Conservation (phyloP, 2,329 filamentous ascomycete genomes). For the Penicillium sclerotigenum region DNA sequence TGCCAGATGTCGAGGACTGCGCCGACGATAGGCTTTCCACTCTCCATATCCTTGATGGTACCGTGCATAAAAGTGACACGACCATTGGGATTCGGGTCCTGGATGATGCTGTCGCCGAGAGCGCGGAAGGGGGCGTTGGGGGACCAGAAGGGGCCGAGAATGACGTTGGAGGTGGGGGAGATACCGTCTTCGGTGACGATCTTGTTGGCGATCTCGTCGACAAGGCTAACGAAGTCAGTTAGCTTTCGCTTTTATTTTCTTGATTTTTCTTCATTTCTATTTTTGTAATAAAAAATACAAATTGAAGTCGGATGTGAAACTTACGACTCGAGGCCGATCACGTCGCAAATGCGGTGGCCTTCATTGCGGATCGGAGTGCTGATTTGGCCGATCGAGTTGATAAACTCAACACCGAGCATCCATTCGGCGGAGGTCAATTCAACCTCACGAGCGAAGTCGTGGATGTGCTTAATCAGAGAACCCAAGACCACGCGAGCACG, state of each 20-base stretch:
- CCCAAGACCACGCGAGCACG: conserved; percentile 63
- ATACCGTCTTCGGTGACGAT: conserved; percentile 59
- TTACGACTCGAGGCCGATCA: conserved; percentile 66
- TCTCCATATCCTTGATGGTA: conserved; percentile 61
- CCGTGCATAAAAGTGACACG: conserved; percentile 67
- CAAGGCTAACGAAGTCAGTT: conserved; percentile 52
- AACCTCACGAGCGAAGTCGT: conserved; percentile 74
- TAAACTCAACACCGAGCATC: conserved; percentile 69
- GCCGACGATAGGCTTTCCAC: conserved; percentile 62
- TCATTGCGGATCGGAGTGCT: conserved; percentile 69
- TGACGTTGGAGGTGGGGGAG: conserved; percentile 69
- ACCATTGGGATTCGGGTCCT: conserved; percentile 56
- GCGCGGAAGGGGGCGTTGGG: conserved; percentile 70
- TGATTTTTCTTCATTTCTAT: neutral
- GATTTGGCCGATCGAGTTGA: conserved; percentile 71
- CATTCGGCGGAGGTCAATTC: conserved; percentile 75
- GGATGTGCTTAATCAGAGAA: conserved; percentile 66
- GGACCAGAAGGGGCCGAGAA: conserved; percentile 76
- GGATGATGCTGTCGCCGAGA: conserved; percentile 64
- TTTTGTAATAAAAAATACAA: neutral
- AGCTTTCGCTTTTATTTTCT: neutral
- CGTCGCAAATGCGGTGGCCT: conserved; percentile 68
- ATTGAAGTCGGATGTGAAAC: conserved; percentile 13
- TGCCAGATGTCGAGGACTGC: conserved; percentile 78
- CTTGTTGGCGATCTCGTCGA: conserved; percentile 75